A percentile compares a stretch with the other conserved stretches of the same genome.
Conservation (phyloP, 352 stramenopile species). For the Pythium aquatile region DNA sequence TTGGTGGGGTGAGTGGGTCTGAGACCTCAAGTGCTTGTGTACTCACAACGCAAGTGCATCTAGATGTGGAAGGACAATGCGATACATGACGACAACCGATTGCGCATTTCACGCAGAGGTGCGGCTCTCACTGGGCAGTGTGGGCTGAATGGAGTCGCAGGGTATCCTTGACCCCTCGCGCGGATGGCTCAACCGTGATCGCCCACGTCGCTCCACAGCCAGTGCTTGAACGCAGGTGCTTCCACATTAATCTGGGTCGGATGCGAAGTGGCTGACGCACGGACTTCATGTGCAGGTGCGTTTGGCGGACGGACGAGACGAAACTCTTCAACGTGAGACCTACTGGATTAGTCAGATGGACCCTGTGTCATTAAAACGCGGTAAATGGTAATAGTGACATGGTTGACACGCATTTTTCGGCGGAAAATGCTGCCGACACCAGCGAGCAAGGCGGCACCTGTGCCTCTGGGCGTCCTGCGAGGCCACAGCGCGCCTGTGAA, state of each 20-base stretch:
- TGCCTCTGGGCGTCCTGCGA: constrained; percentile 61
- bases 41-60: too few species aligned
- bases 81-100: too few species aligned
- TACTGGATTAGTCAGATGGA: too few species aligned
- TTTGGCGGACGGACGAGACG: background rate
- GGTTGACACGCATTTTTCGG: background rate
- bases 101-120: too few species aligned
- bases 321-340: background rate
- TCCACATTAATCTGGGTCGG: background rate
- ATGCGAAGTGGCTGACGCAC: background rate
- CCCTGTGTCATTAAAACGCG: background rate
- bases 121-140: too few species aligned
- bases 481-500: constrained; percentile 68
- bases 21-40: too few species aligned
- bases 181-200: too few species aligned
- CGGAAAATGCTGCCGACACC: constrained; percentile 1
- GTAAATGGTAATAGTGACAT: background rate
- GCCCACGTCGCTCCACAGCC: too few species aligned
- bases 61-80: too few species aligned
- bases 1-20: too few species aligned
- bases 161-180: too few species aligned
- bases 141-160: too few species aligned
- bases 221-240: background rate
- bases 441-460: constrained; percentile 26
- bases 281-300: background rate